Percentiles rank a stretch among this genome's conserved stretches.
phyloP scores from a whole-genome alignment of 192 early-diverging fungal species.

The Linnemannia hyalina region DNA sequence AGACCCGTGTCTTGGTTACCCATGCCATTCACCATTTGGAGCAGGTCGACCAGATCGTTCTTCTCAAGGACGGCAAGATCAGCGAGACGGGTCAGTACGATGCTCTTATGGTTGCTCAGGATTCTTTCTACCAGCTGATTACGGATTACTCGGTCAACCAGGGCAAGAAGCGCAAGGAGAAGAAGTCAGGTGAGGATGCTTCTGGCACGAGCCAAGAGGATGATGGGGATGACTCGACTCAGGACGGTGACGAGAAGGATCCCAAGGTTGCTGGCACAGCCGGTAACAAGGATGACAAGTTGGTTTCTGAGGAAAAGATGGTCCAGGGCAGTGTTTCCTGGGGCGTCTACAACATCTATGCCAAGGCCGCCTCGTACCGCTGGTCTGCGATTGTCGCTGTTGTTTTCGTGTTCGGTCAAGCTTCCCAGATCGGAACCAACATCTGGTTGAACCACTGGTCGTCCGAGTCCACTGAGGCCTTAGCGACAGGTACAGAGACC shows the following conservation, averaged over 20 bases:
- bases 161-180: slow-evolving; percentile 50
- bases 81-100: slow-evolving; percentile 75
- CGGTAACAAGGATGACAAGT: slow-evolving; percentile 43
- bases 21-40: slow-evolving; percentile 84
- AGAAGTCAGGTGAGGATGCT: slow-evolving; percentile 4
- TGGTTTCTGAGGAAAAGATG: slow-evolving; percentile 87
- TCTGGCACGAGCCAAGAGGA: slow-evolving; percentile 16
- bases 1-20: slow-evolving; percentile 86
- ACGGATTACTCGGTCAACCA: slow-evolving; percentile 76
- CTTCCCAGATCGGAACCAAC: slow-evolving; percentile 64
- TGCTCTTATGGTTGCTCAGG: slow-evolving; percentile 71
- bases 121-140: slow-evolving; percentile 76
- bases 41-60: slow-evolving; percentile 73
- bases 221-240: slow-evolving; percentile 58
- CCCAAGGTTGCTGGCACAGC: slow-evolving; percentile 8
- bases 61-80: slow-evolving; percentile 80
- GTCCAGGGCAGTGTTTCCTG: slow-evolving; percentile 85
- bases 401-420: slow-evolving; percentile 68
- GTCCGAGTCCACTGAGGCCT: not conserved
- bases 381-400: slow-evolving; percentile 68
- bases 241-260: slow-evolving; percentile 58
- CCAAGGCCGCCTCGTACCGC: slow-evolving; percentile 74
- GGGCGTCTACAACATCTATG: slow-evolving; percentile 84
- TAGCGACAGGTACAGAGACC: not conserved
- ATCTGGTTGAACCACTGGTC: slow-evolving; percentile 82